Base-by-base conservation (phyloP, 805 yeast species). In the Tanozyma kutaoensis region DNA sequence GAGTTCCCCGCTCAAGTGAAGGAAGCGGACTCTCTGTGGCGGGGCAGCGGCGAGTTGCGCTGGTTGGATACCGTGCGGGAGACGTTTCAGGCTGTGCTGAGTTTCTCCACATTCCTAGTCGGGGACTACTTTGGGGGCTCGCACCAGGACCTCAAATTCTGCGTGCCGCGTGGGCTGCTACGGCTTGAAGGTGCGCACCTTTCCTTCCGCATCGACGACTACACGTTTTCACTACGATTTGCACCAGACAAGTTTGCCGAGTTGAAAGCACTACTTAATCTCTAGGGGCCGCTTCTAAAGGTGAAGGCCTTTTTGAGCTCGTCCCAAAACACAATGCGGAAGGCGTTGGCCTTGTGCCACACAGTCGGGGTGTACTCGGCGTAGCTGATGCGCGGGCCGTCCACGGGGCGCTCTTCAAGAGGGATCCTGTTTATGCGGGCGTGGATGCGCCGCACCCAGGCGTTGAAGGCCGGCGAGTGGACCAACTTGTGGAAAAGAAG, bases 381-480 rank as follows among this genome's bases (percentile, higher is more conserved):
- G 23, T 41, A 48, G 15, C 43, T 35, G 21, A 43, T 40, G 24
- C 30, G 38, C 25, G 45, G 40, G 37, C 37, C 37, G 16, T 31
- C 37, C 11, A 33, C 24, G 12, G 40, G 29, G 22, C 34, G 40
- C 27, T 55, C 35, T 30, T 49, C 66, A 10, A 66, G 59, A 3
- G 72, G 69, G 5, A 73, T 57, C 3, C 76, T 66, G 40, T 79
- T 79, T 19, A 79, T 62, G 30, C 60, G 62, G 22, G 77, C 76
- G 41, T 78, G 77, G 1, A 79, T 53, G 9, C 57, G 51, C 22
- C 71, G 54, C 4, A 78, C 93, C 55, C 75, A 69, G 15, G 66
- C 52, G 37, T 76, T 71, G 39, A 79, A 79, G 0, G 65, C 55
- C 3, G 62, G 66, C 8, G 82, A 73, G 24, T 55, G 56, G 48